A percentile compares a stretch with the other conserved stretches of the same genome.
Conservation (phyloP, 768 basidiomycete genomes). For the Chalciporus piperatus region DNA sequence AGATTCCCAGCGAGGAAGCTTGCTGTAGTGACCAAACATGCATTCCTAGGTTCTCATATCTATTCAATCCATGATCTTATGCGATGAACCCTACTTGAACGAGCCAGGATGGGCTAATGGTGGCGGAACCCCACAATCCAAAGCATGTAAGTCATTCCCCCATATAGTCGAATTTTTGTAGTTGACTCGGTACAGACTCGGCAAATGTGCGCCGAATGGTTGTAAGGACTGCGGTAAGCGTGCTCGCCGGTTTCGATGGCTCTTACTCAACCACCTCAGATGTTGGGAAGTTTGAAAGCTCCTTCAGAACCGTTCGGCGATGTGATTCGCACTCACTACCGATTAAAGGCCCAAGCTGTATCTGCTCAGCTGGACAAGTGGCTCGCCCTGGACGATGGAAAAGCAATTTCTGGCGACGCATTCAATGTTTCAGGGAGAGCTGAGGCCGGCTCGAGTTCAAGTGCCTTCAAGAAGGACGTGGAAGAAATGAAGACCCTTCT, state of each 20-base stretch:
- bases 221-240: constrained; percentile 74
- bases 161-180: not conserved
- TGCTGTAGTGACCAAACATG: not conserved
- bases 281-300: constrained; percentile 78
- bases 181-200: constrained; percentile 55
- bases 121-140: constrained; percentile 71
- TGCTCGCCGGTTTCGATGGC: not conserved
- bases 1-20: constrained; percentile 9
- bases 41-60: constrained; percentile 70
- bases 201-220: constrained; percentile 94
- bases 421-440: constrained; percentile 38
- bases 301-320: constrained; percentile 86
- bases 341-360: constrained; percentile 74
- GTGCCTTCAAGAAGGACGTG: constrained; percentile 66
- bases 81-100: constrained; percentile 89
- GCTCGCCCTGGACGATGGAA: constrained; percentile 74
- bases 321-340: constrained; percentile 87
- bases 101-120: constrained; percentile 85
- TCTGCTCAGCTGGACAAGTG: constrained; percentile 74
- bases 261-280: constrained; percentile 41
- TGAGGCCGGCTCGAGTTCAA: constrained; percentile 45
- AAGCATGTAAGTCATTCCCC: constrained; percentile 55
- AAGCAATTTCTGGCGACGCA: constrained; percentile 53
- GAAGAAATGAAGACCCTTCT: constrained; percentile 66
- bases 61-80: constrained; percentile 95